phyloP scores from a whole-genome alignment of 2,329 filamentous ascomycete genomes.

The Sphaceloma murrayae region DNA sequence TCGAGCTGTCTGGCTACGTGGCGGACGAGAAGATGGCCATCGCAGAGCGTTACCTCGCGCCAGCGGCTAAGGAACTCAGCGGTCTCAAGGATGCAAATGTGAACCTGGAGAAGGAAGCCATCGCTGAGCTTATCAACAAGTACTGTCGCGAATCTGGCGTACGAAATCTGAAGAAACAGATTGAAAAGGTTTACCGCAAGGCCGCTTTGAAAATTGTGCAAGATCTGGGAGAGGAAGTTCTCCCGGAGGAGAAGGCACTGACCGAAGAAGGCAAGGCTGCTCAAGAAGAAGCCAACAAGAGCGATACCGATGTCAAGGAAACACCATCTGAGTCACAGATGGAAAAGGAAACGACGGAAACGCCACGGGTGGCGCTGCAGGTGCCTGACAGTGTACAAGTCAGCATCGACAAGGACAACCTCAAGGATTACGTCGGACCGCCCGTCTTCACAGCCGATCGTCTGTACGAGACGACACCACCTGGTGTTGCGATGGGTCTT shows the following conservation, averaged over 20 bases:
- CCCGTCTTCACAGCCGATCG: conserved; percentile 93
- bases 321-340: conserved; percentile 42
- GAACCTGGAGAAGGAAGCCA: conserved; percentile 73
- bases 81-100: conserved; percentile 87
- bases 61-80: conserved; percentile 86
- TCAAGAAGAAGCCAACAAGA: conserved; percentile 59
- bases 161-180: conserved; percentile 97
- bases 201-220: conserved; percentile 94
- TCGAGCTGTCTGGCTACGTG: conserved; percentile 91
- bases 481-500: conserved; percentile 93
- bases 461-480: conserved; percentile 84
- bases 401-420: conserved; percentile 73
- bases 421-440: conserved; percentile 94
- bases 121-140: conserved; percentile 94
- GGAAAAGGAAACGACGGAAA: conserved; percentile 51
- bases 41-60: conserved; percentile 82
- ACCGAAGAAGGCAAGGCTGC: conserved; percentile 80
- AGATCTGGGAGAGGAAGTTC: conserved; percentile 75
- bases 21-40: conserved; percentile 99
- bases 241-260: conserved; percentile 71
- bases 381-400: conserved; percentile 84
- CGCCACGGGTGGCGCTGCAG: conserved; percentile 63
- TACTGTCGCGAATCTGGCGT: conserved; percentile 97
- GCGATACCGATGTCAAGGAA: conserved; percentile 53
- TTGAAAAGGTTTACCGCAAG: conserved; percentile 97